These are phyloP conservation scores for Pestalotiopsis sp. DNA, from an alignment of 2,329 filamentous ascomycete genomes.

Conservation along the genomic window DNA sequence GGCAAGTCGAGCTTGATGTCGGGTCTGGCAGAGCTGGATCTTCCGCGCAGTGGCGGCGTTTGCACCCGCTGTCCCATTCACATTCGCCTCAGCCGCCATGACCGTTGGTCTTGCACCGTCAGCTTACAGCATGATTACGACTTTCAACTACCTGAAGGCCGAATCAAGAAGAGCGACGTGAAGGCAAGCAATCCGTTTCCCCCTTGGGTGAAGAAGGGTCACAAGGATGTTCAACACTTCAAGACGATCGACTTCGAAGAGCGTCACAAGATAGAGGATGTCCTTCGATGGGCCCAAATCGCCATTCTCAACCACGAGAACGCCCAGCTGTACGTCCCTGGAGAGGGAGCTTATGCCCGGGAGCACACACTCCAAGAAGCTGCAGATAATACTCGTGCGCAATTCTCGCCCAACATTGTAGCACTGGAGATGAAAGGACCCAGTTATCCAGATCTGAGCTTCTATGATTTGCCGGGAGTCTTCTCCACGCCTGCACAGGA, in stretches of 20 bases:
- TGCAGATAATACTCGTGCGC: slow-evolving; percentile 53
- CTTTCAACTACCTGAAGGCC: slow-evolving; percentile 47
- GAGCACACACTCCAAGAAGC: slow-evolving; percentile 40
- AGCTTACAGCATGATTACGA: slow-evolving; percentile 68
- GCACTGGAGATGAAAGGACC: slow-evolving; percentile 76
- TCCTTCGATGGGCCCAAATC: slow-evolving; percentile 75
- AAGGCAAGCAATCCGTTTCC: slow-evolving; percentile 59
- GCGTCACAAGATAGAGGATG: slow-evolving; percentile 65
- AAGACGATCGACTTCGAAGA: slow-evolving; percentile 56
- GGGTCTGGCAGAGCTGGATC: slow-evolving; percentile 58
- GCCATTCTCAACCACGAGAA: slow-evolving; percentile 72
- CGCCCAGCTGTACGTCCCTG: slow-evolving; percentile 57
- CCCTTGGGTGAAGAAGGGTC: slow-evolving; percentile 61
- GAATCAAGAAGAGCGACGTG: slow-evolving; percentile 49
- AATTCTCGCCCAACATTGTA: slow-evolving; percentile 84
- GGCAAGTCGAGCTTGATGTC: slow-evolving; percentile 71
- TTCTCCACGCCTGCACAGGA: slow-evolving; percentile 71
- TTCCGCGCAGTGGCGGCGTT: slow-evolving; percentile 51
- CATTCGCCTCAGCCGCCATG: slow-evolving; percentile 68
- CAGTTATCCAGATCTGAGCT: slow-evolving; percentile 72
- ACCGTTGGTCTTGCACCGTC: slow-evolving; percentile 70
- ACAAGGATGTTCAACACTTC: slow-evolving; percentile 57
- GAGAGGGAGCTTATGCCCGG: slow-evolving; percentile 41
- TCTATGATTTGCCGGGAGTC: slow-evolving; percentile 84
- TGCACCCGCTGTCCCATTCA: slow-evolving; percentile 84